Percentiles rank a stretch among this genome's conserved stretches.
Conservation (phyloP, 352 stramenopile genomes). For the Chrysophaeum taylorii region DNA sequence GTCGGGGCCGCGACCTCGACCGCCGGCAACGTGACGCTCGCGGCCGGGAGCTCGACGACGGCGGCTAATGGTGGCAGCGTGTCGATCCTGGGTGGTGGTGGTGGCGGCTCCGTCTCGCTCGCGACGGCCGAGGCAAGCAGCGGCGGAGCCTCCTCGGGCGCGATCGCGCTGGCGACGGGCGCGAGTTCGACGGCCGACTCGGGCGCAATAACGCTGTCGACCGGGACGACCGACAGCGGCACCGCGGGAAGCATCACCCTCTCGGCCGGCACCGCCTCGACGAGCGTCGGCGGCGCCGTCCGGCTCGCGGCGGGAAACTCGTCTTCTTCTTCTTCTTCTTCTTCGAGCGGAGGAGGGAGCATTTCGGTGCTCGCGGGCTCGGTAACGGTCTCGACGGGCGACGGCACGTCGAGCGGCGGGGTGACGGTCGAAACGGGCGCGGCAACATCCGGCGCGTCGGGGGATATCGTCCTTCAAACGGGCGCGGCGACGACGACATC, state of each 20-base stretch:
- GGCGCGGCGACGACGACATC: not conserved
- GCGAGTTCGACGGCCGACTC: not conserved
- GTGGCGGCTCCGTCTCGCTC: not conserved
- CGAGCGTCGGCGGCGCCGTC: slow-evolving; percentile 2
- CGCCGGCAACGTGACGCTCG: too few species aligned
- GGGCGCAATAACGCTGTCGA: not conserved
- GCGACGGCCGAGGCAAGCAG: not conserved
- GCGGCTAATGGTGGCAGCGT: not conserved
- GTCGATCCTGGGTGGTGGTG: not conserved
- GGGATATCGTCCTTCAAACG: not conserved
- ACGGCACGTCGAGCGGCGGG: not conserved
- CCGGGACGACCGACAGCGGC: not conserved
- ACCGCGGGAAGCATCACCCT: not conserved
- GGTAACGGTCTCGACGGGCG: not conserved
- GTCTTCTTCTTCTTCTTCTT: too few species aligned
- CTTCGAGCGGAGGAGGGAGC: too few species aligned
- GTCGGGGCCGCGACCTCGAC: slow-evolving; percentile 7
- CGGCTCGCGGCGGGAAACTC: slow-evolving; percentile 1
- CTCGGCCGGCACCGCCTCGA: too few species aligned
- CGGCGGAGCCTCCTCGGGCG: too few species aligned
- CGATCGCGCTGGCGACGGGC: slow-evolving; percentile 15
- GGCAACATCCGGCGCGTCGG: slow-evolving; percentile 12
- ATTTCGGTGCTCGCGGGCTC: not conserved
- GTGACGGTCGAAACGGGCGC: slow-evolving; percentile 4
- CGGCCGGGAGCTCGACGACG: too few species aligned